These are phyloP conservation scores for Aspergillus kassunensis DNA, from an alignment of 495 filamentous ascomycete species.

Conservation along the genomic window DNA sequence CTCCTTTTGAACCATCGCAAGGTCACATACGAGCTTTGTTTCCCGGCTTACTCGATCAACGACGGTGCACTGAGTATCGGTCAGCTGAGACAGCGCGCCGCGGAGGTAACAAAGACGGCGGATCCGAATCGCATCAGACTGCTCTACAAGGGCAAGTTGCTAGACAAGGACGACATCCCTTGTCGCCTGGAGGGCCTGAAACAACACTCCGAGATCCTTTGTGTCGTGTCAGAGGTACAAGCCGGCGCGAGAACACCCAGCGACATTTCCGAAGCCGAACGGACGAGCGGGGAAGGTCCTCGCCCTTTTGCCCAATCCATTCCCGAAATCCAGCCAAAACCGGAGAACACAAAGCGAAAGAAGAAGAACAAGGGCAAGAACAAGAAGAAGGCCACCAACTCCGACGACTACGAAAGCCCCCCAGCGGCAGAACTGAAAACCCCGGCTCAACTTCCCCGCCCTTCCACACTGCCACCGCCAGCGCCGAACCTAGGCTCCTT, in stretches of 20 bases:
- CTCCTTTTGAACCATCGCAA: conserved; percentile 70
- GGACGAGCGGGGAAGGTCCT: conserved; percentile 22
- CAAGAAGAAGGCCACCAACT: conserved; percentile 20
- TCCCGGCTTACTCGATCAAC: conserved; percentile 76
- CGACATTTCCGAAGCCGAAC: conserved; percentile 38
- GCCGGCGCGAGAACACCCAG: conserved; percentile 48
- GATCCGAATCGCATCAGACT: conserved; percentile 64
- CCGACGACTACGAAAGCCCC: conserved; percentile 7
- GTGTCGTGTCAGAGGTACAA: conserved; percentile 50
- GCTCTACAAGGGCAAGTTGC: conserved; percentile 75
- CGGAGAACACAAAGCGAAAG: conserved; percentile 32
- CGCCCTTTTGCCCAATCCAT: conserved; percentile 10
- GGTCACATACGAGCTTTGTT: conserved; percentile 69
- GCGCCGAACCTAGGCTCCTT: conserved; percentile 36
- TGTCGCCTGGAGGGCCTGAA: conserved; percentile 74
- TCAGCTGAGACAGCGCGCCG: conserved; percentile 62
- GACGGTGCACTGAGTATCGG: conserved; percentile 68
- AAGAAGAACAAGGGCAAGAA: conserved; percentile 13
- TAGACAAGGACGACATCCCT: conserved; percentile 62
- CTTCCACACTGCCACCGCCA: conserved; percentile 26
- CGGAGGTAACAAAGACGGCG: conserved; percentile 55
- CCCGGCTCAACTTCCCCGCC: conserved; percentile 9
- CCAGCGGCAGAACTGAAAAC: conserved; percentile 9
- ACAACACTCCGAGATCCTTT: conserved; percentile 73
- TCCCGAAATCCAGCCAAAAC: background rate